Conservation (phyloP, 2,329 filamentous ascomycete species). For the Arthrobotrys entomopaga region DNA sequence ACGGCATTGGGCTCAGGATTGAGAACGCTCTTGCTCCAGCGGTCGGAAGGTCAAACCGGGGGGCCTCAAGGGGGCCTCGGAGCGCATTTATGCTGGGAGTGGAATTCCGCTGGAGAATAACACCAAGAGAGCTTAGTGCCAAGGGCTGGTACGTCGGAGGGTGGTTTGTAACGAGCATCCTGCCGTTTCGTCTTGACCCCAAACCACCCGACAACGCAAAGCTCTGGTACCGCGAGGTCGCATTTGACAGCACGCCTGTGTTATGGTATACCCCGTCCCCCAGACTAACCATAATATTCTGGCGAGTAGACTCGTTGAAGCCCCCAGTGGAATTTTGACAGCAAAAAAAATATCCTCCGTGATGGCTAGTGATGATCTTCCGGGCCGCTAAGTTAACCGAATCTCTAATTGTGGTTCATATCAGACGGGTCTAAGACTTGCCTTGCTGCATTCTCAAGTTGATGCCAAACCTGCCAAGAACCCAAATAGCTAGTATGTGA, state of each 20-base stretch:
- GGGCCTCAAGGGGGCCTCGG: background rate
- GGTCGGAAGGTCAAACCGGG: slow-evolving; percentile 20
- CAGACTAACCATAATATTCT: background rate
- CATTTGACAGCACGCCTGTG: background rate
- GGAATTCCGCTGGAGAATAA: background rate
- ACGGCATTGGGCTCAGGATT: slow-evolving; percentile 4
- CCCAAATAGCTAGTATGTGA: background rate
- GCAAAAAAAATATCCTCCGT: slow-evolving; percentile 15
- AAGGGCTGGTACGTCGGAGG: slow-evolving; percentile 1
- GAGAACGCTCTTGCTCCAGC: background rate
- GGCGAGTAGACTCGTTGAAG: too few species aligned
- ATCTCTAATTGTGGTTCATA: slow-evolving; percentile 18
- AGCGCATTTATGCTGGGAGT: background rate
- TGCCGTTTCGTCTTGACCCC: slow-evolving; percentile 10
- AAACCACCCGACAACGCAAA: slow-evolving; percentile 5
- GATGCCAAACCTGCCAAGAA: slow-evolving; percentile 15
- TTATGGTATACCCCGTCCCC: background rate
- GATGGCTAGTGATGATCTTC: slow-evolving; percentile 3
- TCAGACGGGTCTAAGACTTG: slow-evolving; percentile 16
- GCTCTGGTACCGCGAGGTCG: background rate
- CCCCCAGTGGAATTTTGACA: slow-evolving; percentile 4
- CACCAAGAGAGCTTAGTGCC: background rate
- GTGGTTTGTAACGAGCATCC: slow-evolving; percentile 13
- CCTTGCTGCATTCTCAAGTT: slow-evolving; percentile 14
- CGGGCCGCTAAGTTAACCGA: slow-evolving; percentile 20